Conservation (phyloP, 208 protist species). For the Trypanosoma melophagium region DNA sequence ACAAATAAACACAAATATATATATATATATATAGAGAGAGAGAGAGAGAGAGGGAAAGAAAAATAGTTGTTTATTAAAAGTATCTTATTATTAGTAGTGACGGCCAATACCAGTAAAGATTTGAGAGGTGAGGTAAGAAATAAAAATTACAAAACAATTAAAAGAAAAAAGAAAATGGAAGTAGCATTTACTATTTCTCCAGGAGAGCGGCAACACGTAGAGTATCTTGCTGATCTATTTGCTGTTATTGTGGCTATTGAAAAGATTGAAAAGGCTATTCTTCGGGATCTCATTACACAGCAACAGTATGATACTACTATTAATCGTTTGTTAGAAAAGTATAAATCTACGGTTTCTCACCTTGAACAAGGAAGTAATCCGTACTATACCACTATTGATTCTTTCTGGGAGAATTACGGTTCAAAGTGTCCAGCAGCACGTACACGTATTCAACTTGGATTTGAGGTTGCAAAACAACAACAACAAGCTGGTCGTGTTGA, state of each 20-base stretch:
- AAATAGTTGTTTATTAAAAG: too few species aligned
- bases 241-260: constrained; percentile 93
- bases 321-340: constrained; percentile 94
- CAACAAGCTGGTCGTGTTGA: constrained; percentile 56
- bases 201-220: constrained; percentile 84
- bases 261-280: constrained; percentile 93
- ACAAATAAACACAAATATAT: too few species aligned
- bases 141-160: constrained; percentile 12
- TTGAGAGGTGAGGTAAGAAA: not conserved
- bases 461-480: constrained; percentile 19
- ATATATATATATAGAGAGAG: too few species aligned
- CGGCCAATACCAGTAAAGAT: too few species aligned
- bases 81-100: too few species aligned
- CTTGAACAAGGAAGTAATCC: constrained; percentile 63
- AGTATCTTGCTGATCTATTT: constrained; percentile 95
- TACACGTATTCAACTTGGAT: constrained; percentile 45
- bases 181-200: constrained; percentile 44
- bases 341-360: constrained; percentile 86
- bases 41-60: too few species aligned
- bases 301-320: constrained; percentile 87
- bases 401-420: constrained; percentile 92
- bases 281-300: constrained; percentile 86
- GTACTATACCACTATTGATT: constrained; percentile 83
- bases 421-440: constrained; percentile 61
- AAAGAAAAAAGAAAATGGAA: constrained; percentile 20